Evolutionary conservation across 176 grass and related monocot species (phyloP).

Genomic region (Areca catechu): DNA sequence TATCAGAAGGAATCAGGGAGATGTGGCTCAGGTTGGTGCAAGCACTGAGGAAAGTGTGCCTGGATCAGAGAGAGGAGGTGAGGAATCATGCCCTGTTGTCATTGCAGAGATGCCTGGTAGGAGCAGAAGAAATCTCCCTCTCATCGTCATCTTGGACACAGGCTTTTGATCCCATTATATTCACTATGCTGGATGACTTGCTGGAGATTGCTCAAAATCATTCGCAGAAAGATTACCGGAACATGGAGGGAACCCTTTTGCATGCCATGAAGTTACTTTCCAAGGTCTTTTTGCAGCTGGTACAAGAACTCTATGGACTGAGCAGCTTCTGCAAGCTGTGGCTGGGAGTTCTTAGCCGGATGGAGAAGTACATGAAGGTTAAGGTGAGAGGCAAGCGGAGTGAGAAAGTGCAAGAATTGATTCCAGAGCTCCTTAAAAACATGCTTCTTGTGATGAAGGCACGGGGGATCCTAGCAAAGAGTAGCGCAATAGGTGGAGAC

Average conservation of each 20-base stretch:
- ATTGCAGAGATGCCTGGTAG: slow-evolving; percentile 58
- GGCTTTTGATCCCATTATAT: slow-evolving; percentile 78
- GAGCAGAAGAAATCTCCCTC: slow-evolving; percentile 64
- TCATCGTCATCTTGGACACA: slow-evolving; percentile 58
- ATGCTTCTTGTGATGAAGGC: slow-evolving; percentile 72
- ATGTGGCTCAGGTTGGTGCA: slow-evolving; percentile 87
- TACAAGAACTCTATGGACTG: slow-evolving; percentile 54
- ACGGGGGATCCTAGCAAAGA: slow-evolving; percentile 85
- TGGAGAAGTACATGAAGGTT: slow-evolving; percentile 91
- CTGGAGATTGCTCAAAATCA: slow-evolving; percentile 71
- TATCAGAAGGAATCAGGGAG: slow-evolving; percentile 69
- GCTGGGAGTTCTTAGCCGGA: slow-evolving; percentile 77
- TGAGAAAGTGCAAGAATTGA: slow-evolving; percentile 81
- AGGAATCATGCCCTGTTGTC: slow-evolving; percentile 78
- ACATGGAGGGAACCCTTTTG: slow-evolving; percentile 82
- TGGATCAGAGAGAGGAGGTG: slow-evolving; percentile 90
- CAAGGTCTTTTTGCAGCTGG: slow-evolving; percentile 62
- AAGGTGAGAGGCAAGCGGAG: slow-evolving; percentile 87
- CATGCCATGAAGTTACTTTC: slow-evolving; percentile 66
- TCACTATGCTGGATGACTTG: slow-evolving; percentile 77
- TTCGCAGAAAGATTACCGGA: slow-evolving; percentile 83
- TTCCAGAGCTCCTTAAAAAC: slow-evolving; percentile 71
- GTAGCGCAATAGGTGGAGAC: slow-evolving; percentile 79
- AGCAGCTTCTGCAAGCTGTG: slow-evolving; percentile 96
- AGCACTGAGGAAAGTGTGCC: slow-evolving; percentile 69